These are phyloP conservation scores for Saitozyma sp. DNA, from an alignment of 768 basidiomycete species.

Conservation along the genomic window DNA sequence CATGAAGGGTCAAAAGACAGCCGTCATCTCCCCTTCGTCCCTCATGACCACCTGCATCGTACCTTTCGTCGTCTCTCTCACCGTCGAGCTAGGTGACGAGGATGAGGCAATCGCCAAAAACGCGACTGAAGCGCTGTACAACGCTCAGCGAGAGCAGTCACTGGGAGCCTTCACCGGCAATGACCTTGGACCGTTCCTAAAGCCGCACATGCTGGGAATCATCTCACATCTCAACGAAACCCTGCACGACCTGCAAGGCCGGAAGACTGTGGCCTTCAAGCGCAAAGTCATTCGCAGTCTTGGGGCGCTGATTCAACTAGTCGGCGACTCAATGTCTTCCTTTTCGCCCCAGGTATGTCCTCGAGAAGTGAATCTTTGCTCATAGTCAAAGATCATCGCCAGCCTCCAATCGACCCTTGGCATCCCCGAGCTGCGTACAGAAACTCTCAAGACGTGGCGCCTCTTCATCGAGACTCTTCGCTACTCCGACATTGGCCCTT, in stretches of 20 bases:
- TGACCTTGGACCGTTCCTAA: slow-evolving; percentile 63
- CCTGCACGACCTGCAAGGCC: slow-evolving; percentile 79
- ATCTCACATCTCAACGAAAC: slow-evolving; percentile 81
- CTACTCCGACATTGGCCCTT: slow-evolving; percentile 71
- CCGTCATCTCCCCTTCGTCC: slow-evolving; percentile 22
- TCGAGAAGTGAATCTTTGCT: background rate
- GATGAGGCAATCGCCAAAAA: slow-evolving; percentile 58
- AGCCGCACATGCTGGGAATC: slow-evolving; percentile 76
- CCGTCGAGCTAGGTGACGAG: slow-evolving; percentile 74
- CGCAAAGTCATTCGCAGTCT: slow-evolving; percentile 75
- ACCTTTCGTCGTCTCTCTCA: slow-evolving; percentile 70
- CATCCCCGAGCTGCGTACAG: slow-evolving; percentile 71
- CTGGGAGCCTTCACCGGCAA: slow-evolving; percentile 15
- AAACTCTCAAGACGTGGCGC: slow-evolving; percentile 76
- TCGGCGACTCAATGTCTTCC: slow-evolving; percentile 70
- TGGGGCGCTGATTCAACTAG: slow-evolving; percentile 67
- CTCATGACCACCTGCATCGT: slow-evolving; percentile 66
- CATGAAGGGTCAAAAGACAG: slow-evolving; percentile 11
- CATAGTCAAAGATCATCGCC: slow-evolving; percentile 76
- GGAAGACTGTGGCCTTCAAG: slow-evolving; percentile 68
- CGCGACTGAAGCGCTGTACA: slow-evolving; percentile 51
- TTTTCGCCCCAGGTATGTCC: slow-evolving; percentile 76
- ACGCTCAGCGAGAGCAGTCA: slow-evolving; percentile 43
- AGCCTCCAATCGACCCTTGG: slow-evolving; percentile 86
- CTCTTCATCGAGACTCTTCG: slow-evolving; percentile 70